A percentile compares a stretch with the other conserved stretches of the same genome.
Conservation (phyloP, 108 stramenopile species). For the Skeletonema costatum region DNA sequence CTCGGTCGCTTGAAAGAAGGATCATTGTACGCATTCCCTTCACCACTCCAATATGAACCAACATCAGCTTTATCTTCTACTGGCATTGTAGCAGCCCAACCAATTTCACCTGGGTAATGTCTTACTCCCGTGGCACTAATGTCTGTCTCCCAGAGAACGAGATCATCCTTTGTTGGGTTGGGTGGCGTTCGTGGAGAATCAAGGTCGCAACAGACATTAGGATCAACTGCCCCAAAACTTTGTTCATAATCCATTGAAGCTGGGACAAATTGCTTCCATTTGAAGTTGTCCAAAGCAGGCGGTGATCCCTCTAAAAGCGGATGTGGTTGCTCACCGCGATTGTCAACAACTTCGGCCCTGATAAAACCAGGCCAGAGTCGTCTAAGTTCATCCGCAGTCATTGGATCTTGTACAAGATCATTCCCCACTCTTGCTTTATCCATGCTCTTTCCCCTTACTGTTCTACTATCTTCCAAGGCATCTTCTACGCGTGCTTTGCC, state of each 20-base stretch:
- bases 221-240: slow-evolving; percentile 49
- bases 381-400: slow-evolving; percentile 58
- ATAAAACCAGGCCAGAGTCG: slow-evolving; percentile 74
- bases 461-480: slow-evolving; percentile 25
- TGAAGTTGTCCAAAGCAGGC: slow-evolving; percentile 37
- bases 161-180: slow-evolving; percentile 54
- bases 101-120: slow-evolving; percentile 51
- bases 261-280: slow-evolving; percentile 20
- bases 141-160: slow-evolving; percentile 79
- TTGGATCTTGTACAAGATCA: slow-evolving; percentile 43
- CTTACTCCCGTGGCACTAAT: slow-evolving; percentile 63
- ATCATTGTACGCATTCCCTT: slow-evolving; percentile 35
- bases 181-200: slow-evolving; percentile 35
- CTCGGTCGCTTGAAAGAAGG: slow-evolving; percentile 42
- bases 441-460: slow-evolving; percentile 23
- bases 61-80: slow-evolving; percentile 44
- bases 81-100: slow-evolving; percentile 51
- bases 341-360: slow-evolving; percentile 63
- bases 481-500: slow-evolving; percentile 32
- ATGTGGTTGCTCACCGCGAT: slow-evolving; percentile 3
- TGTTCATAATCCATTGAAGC: slow-evolving; percentile 17
- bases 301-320: slow-evolving; percentile 33
- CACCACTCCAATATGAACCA: slow-evolving; percentile 77
- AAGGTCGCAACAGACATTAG: slow-evolving; percentile 64
- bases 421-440: slow-evolving; percentile 51